These are phyloP conservation scores for Tylopilus sp. DNA, from an alignment of 768 basidiomycete species.

Conservation along the genomic window DNA sequence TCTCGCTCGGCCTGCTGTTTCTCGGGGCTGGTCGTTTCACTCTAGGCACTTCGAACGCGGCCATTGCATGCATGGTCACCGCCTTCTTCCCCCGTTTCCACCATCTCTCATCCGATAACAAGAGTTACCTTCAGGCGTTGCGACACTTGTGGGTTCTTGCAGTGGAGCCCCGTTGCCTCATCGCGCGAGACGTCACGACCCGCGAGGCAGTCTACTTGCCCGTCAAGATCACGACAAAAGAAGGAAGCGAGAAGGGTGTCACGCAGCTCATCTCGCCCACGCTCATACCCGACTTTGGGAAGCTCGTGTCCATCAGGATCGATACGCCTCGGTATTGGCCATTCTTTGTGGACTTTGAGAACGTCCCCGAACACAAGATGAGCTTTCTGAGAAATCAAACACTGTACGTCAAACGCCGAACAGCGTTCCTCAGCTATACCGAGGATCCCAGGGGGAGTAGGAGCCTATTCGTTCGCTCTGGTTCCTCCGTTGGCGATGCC, in stretches of 20 bases:
- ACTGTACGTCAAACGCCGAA: slow-evolving; percentile 86
- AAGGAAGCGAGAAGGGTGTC: slow-evolving; percentile 57
- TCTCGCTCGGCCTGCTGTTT: slow-evolving; percentile 89
- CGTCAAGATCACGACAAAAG: slow-evolving; percentile 78
- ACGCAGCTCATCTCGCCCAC: slow-evolving; percentile 89
- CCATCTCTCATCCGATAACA: slow-evolving; percentile 78
- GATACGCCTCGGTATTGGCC: slow-evolving; percentile 98
- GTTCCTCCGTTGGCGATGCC: slow-evolving; percentile 78
- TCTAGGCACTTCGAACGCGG: slow-evolving; percentile 86
- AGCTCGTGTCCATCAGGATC: slow-evolving; percentile 75
- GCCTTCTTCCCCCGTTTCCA: slow-evolving; percentile 93
- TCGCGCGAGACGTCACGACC: slow-evolving; percentile 90
- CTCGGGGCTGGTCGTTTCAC: slow-evolving; percentile 92
- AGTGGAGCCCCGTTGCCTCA: slow-evolving; percentile 88
- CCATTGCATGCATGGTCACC: slow-evolving; percentile 84
- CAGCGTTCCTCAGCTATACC: slow-evolving; percentile 89
- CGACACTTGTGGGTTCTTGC: slow-evolving; percentile 97
- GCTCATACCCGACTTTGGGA: slow-evolving; percentile 84
- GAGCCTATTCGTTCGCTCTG: slow-evolving; percentile 85
- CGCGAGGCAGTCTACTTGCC: slow-evolving; percentile 90
- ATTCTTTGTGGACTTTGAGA: slow-evolving; percentile 75
- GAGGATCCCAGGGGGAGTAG: slow-evolving; percentile 93
- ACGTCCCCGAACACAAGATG: slow-evolving; percentile 63
- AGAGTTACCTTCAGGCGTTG: slow-evolving; percentile 86
- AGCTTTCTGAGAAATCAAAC: slow-evolving; percentile 75